These are phyloP conservation scores for Craterostigma plantagineum DNA, from an alignment of 257 asterid genomes.

Conservation along the genomic window DNA sequence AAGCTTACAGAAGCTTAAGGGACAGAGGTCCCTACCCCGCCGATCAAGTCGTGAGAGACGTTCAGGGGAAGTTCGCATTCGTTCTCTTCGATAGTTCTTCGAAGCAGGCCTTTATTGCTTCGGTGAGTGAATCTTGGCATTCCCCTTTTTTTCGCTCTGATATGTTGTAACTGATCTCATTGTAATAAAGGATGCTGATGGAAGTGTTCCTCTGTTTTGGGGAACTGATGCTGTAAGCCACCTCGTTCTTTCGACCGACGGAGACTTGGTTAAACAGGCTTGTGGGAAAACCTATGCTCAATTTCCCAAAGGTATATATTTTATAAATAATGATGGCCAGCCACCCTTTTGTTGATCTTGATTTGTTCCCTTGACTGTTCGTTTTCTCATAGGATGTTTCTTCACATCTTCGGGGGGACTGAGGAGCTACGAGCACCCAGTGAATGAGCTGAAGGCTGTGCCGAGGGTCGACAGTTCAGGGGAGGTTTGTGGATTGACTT, in stretches of 20 bases:
- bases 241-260: constrained; percentile 64
- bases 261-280: constrained; percentile 57
- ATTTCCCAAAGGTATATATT: constrained; percentile 69
- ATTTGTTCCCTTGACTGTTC: too few relatives aligned
- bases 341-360: too few relatives aligned
- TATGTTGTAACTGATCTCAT: not conserved
- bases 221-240: constrained; percentile 78
- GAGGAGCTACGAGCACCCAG: constrained; percentile 79
- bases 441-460: constrained; percentile 67
- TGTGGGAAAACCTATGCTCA: constrained; percentile 86
- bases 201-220: constrained; percentile 76
- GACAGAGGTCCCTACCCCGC: constrained; percentile 97
- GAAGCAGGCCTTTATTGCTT: constrained; percentile 43
- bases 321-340: too few relatives aligned
- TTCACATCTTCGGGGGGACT: constrained; percentile 91
- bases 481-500: constrained; percentile 67
- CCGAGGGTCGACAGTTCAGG: constrained; percentile 93
- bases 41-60: constrained; percentile 79
- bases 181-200: constrained; percentile 43
- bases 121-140: constrained; percentile 51
- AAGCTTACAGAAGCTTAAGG: constrained; percentile 85
- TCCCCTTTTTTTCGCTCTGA: not conserved
- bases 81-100: constrained; percentile 51
- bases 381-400: constrained; percentile 41
- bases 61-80: constrained; percentile 73